Percentiles rank a stretch among this genome's conserved stretches.
phyloP scores from a whole-genome alignment of 2,329 filamentous ascomycete species.

The Verruconis gallopava region DNA sequence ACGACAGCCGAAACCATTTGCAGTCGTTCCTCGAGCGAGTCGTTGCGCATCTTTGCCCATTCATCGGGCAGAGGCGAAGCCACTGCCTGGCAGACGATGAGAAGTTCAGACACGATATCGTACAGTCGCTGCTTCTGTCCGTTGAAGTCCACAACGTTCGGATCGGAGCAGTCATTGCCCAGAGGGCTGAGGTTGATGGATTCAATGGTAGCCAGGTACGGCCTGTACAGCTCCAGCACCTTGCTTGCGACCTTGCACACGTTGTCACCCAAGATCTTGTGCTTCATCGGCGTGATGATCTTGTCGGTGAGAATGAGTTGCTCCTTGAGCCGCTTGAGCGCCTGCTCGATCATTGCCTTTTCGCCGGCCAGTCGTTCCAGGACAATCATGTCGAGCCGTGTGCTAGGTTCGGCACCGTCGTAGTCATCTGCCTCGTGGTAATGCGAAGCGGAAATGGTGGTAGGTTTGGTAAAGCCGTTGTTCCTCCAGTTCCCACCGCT shows the following conservation, averaged over 20 bases:
- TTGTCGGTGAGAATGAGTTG: constrained; percentile 66
- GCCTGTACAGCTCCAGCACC: constrained; percentile 77
- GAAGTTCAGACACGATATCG: constrained; percentile 80
- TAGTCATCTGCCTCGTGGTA: constrained; percentile 74
- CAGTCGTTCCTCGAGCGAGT: constrained; percentile 76
- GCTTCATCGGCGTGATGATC: constrained; percentile 63
- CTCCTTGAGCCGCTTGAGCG: constrained; percentile 78
- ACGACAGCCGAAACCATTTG: constrained; percentile 66
- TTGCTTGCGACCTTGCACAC: constrained; percentile 67
- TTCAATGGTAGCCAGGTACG: constrained; percentile 81
- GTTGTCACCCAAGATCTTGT: constrained; percentile 68
- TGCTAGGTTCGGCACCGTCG: constrained; percentile 59
- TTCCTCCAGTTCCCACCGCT: constrained; percentile 78
- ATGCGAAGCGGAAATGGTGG: constrained; percentile 43
- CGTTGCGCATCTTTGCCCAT: constrained; percentile 85
- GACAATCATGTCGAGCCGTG: constrained; percentile 60
- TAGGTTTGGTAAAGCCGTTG: constrained; percentile 49
- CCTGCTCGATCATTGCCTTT: constrained; percentile 72
- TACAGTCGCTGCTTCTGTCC: constrained; percentile 88
- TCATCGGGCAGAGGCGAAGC: constrained; percentile 85
- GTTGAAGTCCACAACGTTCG: constrained; percentile 75
- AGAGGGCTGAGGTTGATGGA: constrained; percentile 79
- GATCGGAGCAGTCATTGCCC: constrained; percentile 65
- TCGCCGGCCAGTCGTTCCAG: constrained; percentile 77
- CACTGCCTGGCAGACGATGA: constrained; percentile 81